Evolutionary conservation across 345 rosid genomes (phyloP).

Genomic region (Eutrema yunnanense): DNA sequence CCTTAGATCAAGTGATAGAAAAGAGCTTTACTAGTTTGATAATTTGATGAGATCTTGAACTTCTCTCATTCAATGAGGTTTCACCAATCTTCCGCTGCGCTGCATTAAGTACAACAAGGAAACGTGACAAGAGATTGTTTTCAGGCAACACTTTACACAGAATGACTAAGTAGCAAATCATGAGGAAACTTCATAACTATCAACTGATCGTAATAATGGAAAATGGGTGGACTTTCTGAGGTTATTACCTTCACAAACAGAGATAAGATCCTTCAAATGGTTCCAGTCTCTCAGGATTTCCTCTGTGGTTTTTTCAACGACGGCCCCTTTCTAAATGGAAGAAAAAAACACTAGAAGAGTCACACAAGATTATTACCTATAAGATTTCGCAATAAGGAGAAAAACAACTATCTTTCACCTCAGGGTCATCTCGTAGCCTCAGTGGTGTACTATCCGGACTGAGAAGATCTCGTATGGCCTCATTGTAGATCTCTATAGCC

Average conservation of each 20-base stretch:
- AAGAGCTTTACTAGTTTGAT: constrained; percentile 64
- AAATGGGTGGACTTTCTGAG: neutral
- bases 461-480: constrained; percentile 86
- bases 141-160: neutral
- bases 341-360: constrained; percentile 12
- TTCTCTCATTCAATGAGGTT: constrained; percentile 83
- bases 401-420: constrained; percentile 42
- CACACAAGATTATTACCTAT: neutral
- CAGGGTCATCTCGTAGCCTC: constrained; percentile 89
- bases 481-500: constrained; percentile 97
- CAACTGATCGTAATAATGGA: neutral
- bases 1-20: constrained; percentile 11
- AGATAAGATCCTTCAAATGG: constrained; percentile 80
- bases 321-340: constrained; percentile 67
- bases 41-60: constrained; percentile 99
- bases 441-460: constrained; percentile 62
- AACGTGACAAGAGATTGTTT: neutral
- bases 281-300: constrained; percentile 79
- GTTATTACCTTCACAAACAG: constrained; percentile 82
- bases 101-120: constrained; percentile 32
- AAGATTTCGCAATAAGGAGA: neutral
- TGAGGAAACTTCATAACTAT: neutral
- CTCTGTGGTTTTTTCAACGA: constrained; percentile 80
- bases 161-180: neutral
- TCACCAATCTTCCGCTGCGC: constrained; percentile 94